Evolutionary conservation across 192 early-diverging fungal species (phyloP).

Genomic region (Coemansia sp.): DNA sequence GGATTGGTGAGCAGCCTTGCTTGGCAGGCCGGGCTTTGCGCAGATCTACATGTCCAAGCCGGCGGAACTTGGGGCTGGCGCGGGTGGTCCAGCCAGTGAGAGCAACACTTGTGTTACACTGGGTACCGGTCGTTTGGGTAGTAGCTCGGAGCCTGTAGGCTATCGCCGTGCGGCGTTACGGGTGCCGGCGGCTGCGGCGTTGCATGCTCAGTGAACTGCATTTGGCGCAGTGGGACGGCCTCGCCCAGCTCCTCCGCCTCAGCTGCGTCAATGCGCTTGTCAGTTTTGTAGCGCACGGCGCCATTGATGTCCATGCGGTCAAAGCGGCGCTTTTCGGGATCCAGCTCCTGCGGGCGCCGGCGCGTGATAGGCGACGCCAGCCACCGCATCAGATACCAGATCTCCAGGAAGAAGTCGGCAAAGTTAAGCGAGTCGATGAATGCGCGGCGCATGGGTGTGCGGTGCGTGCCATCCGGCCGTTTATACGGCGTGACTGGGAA

Average conservation of each 20-base stretch:
- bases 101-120: neutral
- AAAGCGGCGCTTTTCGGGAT: slow-evolving; percentile 50
- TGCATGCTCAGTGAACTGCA: slow-evolving; percentile 7
- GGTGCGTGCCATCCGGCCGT: slow-evolving; percentile 25
- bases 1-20: no score
- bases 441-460: slow-evolving; percentile 48
- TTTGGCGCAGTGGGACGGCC: slow-evolving; percentile 30
- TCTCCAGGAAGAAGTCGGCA: slow-evolving; percentile 44
- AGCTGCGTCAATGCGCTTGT: slow-evolving; percentile 18
- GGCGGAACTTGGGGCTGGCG: neutral
- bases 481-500: slow-evolving; percentile 42
- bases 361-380: slow-evolving; percentile 27
- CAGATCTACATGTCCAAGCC: neutral
- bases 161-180: neutral
- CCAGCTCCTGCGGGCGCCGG: slow-evolving; percentile 27
- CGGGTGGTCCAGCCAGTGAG: neutral
- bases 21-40: no score
- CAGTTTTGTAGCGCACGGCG: slow-evolving; percentile 40
- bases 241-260: slow-evolving; percentile 29
- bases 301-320: slow-evolving; percentile 52
- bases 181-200: slow-evolving; percentile 4
- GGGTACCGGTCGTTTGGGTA: neutral
- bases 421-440: slow-evolving; percentile 53
- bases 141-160: slow-evolving; percentile 4
- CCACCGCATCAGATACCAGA: slow-evolving; percentile 50